These are phyloP conservation scores for Cyphellophora europaea DNA, from an alignment of 2,329 filamentous ascomycete species.

Conservation along the genomic window DNA sequence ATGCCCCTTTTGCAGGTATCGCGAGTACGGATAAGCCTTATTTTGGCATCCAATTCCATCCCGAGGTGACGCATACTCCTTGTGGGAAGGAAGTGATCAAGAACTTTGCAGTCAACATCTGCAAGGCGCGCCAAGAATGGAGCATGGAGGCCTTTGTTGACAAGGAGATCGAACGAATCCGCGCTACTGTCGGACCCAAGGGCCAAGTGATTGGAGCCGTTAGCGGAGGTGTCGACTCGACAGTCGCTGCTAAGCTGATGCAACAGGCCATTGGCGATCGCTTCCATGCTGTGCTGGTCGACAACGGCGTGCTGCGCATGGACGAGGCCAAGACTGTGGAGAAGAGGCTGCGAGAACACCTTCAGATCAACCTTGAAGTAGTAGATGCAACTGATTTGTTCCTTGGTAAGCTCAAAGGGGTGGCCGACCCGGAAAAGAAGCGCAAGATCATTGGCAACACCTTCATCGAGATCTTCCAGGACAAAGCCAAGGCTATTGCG, in stretches of 20 bases:
- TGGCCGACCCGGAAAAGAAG: conserved; percentile 76
- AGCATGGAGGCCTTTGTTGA: conserved; percentile 76
- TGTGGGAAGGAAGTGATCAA: conserved; percentile 60
- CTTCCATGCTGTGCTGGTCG: conserved; percentile 75
- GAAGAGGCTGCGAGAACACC: conserved; percentile 64
- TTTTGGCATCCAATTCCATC: conserved; percentile 83
- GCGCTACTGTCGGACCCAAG: conserved; percentile 68
- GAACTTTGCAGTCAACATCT: conserved; percentile 82
- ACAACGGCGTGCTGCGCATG: conserved; percentile 78
- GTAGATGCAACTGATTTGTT: conserved; percentile 72
- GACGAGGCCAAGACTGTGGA: conserved; percentile 79
- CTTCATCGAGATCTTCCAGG: conserved; percentile 76
- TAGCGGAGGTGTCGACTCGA: conserved; percentile 79
- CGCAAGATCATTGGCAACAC: conserved; percentile 80
- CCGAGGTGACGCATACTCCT: conserved; percentile 68
- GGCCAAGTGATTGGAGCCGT: conserved; percentile 76
- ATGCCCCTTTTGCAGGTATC: conserved; percentile 69
- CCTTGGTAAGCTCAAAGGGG: conserved; percentile 64
- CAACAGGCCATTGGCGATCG: conserved; percentile 74
- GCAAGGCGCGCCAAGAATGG: conserved; percentile 68
- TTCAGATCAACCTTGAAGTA: conserved; percentile 85
- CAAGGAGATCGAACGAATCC: conserved; percentile 71
- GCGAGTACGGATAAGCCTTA: conserved; percentile 51
- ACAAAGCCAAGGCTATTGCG: conserved; percentile 67
- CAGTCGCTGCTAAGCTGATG: conserved; percentile 80